Percentiles rank a stretch among this genome's conserved stretches.
These are phyloP conservation scores for Musa acuminata DNA, from an alignment of 176 grass and related monocot species.

Conservation along the genomic window DNA sequence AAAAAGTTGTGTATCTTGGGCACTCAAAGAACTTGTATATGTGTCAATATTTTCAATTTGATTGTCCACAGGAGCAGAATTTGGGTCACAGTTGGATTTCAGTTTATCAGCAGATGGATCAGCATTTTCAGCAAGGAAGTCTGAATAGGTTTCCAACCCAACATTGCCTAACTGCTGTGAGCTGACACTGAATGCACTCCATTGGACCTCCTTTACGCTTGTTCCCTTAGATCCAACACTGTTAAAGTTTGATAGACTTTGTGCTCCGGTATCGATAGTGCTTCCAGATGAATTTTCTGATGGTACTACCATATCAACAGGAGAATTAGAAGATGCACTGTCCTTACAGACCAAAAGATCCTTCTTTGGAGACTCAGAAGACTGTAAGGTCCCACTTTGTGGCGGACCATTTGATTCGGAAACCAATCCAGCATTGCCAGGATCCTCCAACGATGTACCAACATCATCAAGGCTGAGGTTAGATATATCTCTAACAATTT, in stretches of 20 bases:
- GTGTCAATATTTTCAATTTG: slow-evolving; percentile 20
- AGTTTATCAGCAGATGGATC: slow-evolving; percentile 15
- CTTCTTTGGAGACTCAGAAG: not conserved
- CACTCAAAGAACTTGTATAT: slow-evolving; percentile 6
- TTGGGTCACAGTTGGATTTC: slow-evolving; percentile 14
- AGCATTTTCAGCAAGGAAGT: slow-evolving; percentile 18
- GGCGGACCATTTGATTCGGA: not conserved
- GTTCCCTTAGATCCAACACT: slow-evolving; percentile 33
- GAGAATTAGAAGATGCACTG: not conserved
- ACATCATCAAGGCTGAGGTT: slow-evolving; percentile 30
- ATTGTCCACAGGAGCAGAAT: slow-evolving; percentile 20
- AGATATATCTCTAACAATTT: slow-evolving; percentile 24
- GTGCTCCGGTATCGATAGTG: slow-evolving; percentile 20
- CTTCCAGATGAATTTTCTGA: not conserved
- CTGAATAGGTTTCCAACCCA: slow-evolving; percentile 36
- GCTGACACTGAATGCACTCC: slow-evolving; percentile 49
- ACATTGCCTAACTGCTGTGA: slow-evolving; percentile 15
- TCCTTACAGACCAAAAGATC: not conserved
- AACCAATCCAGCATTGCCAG: not conserved
- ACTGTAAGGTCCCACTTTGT: not conserved
- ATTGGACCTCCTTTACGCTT: slow-evolving; percentile 73
- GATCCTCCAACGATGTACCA: slow-evolving; percentile 21
- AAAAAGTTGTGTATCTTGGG: slow-evolving; percentile 3
- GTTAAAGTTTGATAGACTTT: slow-evolving; percentile 21
- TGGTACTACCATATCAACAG: not conserved